Base-by-base conservation (phyloP, 1,284 basidiomycete species). In the Phlebopus sp. region DNA sequence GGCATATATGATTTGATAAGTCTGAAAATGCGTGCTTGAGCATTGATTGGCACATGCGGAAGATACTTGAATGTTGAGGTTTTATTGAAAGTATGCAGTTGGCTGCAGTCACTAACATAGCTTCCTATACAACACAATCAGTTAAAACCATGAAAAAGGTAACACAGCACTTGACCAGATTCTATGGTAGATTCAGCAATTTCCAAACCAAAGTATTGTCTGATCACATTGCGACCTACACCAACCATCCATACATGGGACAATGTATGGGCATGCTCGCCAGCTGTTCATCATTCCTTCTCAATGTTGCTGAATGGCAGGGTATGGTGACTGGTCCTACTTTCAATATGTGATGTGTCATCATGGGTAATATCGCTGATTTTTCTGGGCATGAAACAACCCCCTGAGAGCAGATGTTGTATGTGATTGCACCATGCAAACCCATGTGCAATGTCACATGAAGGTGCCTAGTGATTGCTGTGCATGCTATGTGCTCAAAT, bases 401-500 rank as follows among this genome's bases (percentile, higher is more conserved):
- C 57, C 1, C 52, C 44, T 19, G 44, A 52, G 30, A 59, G 25
- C 9, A 57, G 34, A 44, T 59, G 55, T 4, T 47, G 44, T 23
- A 56, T 36, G 14, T 42, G 50, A 44, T 55, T 54, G 4, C 50
- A 44, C 11, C 31, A 31, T 4, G 53, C 56, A 43, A 59, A 52
- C 14, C 30, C 10, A 3, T 13, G 5, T 14, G 53, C 55, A 46
- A 58, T 58, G 45, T 61, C 55, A 9, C 46, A 49, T 10, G 53
- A 56, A 2, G 59, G 59, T 8, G 56, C 52, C 31, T 55, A 52
- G 1, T 50, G 50, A 41, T 60, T 60, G 15, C 30, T 41, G 29
- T 50, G 53, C 4, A 59, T 36, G 31, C 51, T 53, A 11, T 43
- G 37, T 2, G 37, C 46, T 15, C 49, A 37, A 10, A 56, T 55